Evolutionary conservation across 2,329 filamentous ascomycete species (phyloP).

Genomic region (Didymella sp.): DNA sequence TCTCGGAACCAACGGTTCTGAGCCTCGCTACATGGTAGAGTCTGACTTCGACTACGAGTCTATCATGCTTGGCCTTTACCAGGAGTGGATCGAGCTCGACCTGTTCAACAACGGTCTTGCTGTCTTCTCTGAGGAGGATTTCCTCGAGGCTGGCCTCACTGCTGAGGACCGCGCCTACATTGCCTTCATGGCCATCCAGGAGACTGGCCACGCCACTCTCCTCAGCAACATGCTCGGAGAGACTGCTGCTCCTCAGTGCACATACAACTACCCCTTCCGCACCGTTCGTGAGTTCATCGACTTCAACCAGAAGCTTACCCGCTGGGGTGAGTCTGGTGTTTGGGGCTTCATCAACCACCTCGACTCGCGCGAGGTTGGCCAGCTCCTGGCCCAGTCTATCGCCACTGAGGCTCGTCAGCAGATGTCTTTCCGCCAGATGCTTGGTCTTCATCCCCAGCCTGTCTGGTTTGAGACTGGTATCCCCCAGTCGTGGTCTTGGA

Average conservation of each 20-base stretch:
- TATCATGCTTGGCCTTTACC: conserved; percentile 75
- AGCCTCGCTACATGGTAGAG: conserved; percentile 76
- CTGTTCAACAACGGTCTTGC: conserved; percentile 79
- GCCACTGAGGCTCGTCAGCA: conserved; percentile 82
- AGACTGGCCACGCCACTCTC: conserved; percentile 78
- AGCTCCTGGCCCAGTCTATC: conserved; percentile 77
- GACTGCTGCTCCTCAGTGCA: conserved; percentile 74
- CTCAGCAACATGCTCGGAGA: conserved; percentile 79
- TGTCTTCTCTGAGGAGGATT: conserved; percentile 72
- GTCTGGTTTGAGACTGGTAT: conserved; percentile 82
- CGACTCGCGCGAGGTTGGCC: conserved; percentile 75
- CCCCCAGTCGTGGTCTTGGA: conserved; percentile 86
- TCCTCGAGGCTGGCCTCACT: conserved; percentile 70
- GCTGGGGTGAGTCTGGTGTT: conserved; percentile 79
- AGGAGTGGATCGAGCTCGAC: conserved; percentile 86
- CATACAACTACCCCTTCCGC: conserved; percentile 80
- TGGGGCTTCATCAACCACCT: conserved; percentile 83
- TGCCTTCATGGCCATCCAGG: conserved; percentile 78
- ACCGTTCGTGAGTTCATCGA: conserved; percentile 80
- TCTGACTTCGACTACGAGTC: conserved; percentile 87
- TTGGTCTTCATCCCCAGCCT: conserved; percentile 80
- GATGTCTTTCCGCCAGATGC: conserved; percentile 83
- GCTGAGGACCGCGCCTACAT: conserved; percentile 74
- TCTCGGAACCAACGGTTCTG: conserved; percentile 76
- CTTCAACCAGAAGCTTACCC: conserved; percentile 85